phyloP scores from a whole-genome alignment of 768 basidiomycete genomes.

The Podaxis pistillaris region DNA sequence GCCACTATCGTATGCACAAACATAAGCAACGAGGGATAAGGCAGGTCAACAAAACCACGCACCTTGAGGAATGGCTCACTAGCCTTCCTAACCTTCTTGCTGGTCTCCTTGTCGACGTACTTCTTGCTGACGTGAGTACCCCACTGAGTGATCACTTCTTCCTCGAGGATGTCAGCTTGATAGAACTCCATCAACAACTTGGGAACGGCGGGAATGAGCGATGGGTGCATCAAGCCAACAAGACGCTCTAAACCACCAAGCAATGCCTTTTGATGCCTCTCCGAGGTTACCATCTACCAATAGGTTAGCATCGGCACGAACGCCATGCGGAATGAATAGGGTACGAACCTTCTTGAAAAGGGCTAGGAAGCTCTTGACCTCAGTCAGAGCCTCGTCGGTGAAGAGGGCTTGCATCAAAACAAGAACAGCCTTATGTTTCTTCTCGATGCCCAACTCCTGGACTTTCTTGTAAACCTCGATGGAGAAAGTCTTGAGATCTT shows the following conservation, averaged over 20 bases:
- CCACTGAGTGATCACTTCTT: slow-evolving; percentile 88
- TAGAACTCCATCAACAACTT: slow-evolving; percentile 95
- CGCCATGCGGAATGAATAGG: neutral
- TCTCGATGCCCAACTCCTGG: slow-evolving; percentile 87
- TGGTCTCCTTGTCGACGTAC: slow-evolving; percentile 91
- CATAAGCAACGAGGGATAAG: slow-evolving; percentile 6
- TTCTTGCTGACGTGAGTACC: slow-evolving; percentile 96
- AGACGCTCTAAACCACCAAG: slow-evolving; percentile 91
- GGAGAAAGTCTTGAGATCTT: slow-evolving; percentile 48
- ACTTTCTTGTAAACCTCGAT: slow-evolving; percentile 84
- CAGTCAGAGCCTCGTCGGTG: slow-evolving; percentile 62
- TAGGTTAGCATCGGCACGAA: slow-evolving; percentile 8
- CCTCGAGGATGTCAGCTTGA: slow-evolving; percentile 89
- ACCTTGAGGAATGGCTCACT: slow-evolving; percentile 95
- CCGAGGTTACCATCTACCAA: slow-evolving; percentile 77
- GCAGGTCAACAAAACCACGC: slow-evolving; percentile 17
- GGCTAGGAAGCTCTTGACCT: slow-evolving; percentile 63
- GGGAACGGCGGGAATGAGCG: slow-evolving; percentile 69
- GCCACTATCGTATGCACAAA: slow-evolving; percentile 54
- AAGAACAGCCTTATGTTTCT: slow-evolving; percentile 89
- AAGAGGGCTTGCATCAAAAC: slow-evolving; percentile 86
- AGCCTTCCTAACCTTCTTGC: slow-evolving; percentile 95
- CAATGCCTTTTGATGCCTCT: slow-evolving; percentile 94
- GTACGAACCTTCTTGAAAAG: slow-evolving; percentile 73
- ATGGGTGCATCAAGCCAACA: slow-evolving; percentile 72